Evolutionary conservation across 1,139 yeast genomes (phyloP), one percentile per base, ranked within the genome.

Genomic region (Candida pseudoviswanathii): DNA sequence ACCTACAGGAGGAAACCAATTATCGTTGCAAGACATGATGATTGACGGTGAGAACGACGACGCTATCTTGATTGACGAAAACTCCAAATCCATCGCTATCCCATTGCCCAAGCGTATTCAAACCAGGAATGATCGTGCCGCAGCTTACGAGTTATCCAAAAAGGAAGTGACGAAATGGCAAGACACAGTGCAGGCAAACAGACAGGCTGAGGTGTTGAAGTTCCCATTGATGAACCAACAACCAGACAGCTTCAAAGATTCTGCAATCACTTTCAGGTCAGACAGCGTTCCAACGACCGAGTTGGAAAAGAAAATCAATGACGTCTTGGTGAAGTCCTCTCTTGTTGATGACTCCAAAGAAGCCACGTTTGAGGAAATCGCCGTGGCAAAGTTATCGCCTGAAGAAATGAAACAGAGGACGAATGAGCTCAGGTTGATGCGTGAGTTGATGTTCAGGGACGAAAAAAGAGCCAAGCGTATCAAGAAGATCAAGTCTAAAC

Each of bases 391-490:
- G 58, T 69, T 94, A 65, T 78, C 95, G 0, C 81, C 87, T 27
- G 96, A 88, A 54, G 99, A 95, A 47, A 71, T 92, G 71, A 74
- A 76, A 53, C 82, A 85, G 63, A 81, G 96, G 56, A 86, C 96
- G 10, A 81, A 83, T 51, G 97, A 94, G 67, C 78, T 94, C 57
- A 80, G 98, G 58, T 70, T 87, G 61, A 91, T 91, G 97, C 81
- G 99, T 56, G 99, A 94, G 63, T 79, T 94, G 55, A 89, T 94
- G 96, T 94, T 91, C 70, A 81, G 98, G 62, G 97, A 94, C 62
- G 97, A 94, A 71, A 82, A 85, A 61, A 86, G 89, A 64, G 91
- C 98, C 22, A 90, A 82, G 66, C 81, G 99, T 59, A 80, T 94
- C 61, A 92, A 92, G 73, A 94, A 92, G 71, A 94, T 94, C 69